These are phyloP conservation scores for Fomitopsis pulvina DNA, from an alignment of 768 basidiomycete species.

Conservation along the genomic window DNA sequence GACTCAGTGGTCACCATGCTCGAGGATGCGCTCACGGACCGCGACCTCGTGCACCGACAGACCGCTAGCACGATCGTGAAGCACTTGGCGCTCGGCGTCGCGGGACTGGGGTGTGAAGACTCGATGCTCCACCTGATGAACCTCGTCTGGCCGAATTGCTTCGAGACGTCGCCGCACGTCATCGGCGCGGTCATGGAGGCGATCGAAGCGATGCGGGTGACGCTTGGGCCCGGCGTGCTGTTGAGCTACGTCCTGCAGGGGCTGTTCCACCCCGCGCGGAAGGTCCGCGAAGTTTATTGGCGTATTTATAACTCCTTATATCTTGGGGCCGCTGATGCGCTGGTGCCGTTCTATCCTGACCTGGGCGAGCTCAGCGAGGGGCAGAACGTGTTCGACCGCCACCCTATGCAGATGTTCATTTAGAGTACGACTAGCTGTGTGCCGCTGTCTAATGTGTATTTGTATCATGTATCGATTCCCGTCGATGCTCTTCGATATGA, in stretches of 20 bases:
- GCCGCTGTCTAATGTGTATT: not conserved
- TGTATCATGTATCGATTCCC: conserved; percentile 3
- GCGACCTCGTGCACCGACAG: conserved; percentile 97
- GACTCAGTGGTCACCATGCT: conserved; percentile 98
- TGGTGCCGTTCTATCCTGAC: conserved; percentile 95
- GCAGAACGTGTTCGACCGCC: conserved; percentile 82
- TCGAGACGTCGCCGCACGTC: conserved; percentile 97
- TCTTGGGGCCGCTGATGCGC: conserved; percentile 81
- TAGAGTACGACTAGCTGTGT: conserved; percentile 29
- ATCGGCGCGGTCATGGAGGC: conserved; percentile 99
- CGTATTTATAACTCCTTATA: conserved; percentile 92
- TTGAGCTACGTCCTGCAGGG: conserved; percentile 92
- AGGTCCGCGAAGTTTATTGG: conserved; percentile 96
- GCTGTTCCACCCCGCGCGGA: conserved; percentile 93
- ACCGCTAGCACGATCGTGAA: conserved; percentile 98
- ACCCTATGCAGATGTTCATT: conserved; percentile 80
- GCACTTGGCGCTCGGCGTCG: conserved; percentile 93
- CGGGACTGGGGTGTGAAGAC: conserved; percentile 96
- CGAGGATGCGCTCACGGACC: conserved; percentile 96
- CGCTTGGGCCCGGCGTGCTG: conserved; percentile 88
- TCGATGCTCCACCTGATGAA: conserved; percentile 98
- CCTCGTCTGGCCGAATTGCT: conserved; percentile 98
- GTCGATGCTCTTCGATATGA: too few species aligned
- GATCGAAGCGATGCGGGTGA: conserved; percentile 94
- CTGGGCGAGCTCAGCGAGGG: conserved; percentile 85